Evolutionary conservation across 495 filamentous ascomycete genomes (phyloP), one percentile per base, ranked within the genome.

Genomic region (Penicillium simplicissimum): DNA sequence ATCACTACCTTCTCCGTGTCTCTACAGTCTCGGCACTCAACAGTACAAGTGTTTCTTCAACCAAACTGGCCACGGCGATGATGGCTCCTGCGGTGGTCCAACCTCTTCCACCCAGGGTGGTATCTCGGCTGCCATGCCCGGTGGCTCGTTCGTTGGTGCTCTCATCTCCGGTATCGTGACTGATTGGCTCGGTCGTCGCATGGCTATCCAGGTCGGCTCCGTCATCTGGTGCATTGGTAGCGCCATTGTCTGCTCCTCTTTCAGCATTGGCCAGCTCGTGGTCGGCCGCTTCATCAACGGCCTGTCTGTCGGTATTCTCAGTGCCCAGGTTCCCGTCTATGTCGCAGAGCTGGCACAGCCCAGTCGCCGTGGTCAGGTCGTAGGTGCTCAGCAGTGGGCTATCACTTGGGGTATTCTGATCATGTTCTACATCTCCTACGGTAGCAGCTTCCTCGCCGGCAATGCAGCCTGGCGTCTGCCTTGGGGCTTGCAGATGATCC

Each of bases 361-460:
- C 19, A 80, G 80, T 47, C 86, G 86, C 73, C 84, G 90, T 65
- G 89, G 90, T n/a, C 80, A 87, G 21, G 80, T 92, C 13, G 85
- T 90, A 8, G 86, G 87, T 47, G 81, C 84, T 55, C 86, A 91
- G 57, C 88, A 90, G 72, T 90, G 88, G 88, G 84, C 88, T 38
- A 90, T 91, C 61, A 90, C 87, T 55, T 89, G 87, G 86, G 89
- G 89, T 66, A 91, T 91, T 55, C 57, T 91, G 51, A 90, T 91
- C 67, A 91, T 92, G 89, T 91, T 87, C 77, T 79, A 74, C 37
- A 58, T 71, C 42, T 71, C 69, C 11, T 71, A 71, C 14, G 69
- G 69, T 1, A 66, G 81, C 72, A 85, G 92, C 63, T 90, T 83
- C 66, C 88, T 90, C 34, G 86, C 86, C 7, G 75, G 75, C 4